These are phyloP conservation scores for Claviceps sp. DNA, from an alignment of 2,329 filamentous ascomycete genomes.

Conservation along the genomic window DNA sequence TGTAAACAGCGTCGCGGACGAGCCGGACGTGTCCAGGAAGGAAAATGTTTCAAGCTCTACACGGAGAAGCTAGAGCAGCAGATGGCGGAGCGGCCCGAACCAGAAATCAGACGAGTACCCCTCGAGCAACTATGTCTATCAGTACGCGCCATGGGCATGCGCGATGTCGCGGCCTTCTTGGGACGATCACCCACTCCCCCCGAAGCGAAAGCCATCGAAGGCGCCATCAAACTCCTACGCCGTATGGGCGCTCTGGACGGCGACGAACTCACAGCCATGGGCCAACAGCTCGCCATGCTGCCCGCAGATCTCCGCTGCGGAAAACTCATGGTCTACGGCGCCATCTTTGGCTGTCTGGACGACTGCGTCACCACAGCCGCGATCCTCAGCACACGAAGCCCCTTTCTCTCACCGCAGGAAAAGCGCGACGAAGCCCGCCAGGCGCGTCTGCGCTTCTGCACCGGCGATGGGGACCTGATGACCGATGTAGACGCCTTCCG, in stretches of 20 bases:
- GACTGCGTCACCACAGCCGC: conserved; percentile 79
- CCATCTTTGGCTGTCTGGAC: conserved; percentile 85
- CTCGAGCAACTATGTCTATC: conserved; percentile 89
- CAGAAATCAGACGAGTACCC: conserved; percentile 85
- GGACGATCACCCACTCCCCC: conserved; percentile 81
- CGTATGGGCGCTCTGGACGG: conserved; percentile 84
- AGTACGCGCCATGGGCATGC: conserved; percentile 87
- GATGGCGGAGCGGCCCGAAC: conserved; percentile 81
- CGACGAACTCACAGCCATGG: conserved; percentile 76
- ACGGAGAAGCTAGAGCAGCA: conserved; percentile 73
- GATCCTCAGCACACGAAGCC: conserved; percentile 78
- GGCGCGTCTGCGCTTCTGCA: conserved; percentile 60
- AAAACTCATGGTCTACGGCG: conserved; percentile 90
- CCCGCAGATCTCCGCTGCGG: conserved; percentile 85
- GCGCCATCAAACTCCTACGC: conserved; percentile 63
- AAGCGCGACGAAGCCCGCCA: conserved; percentile 72
- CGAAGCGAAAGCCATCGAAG: conserved; percentile 71
- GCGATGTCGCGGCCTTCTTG: conserved; percentile 69
- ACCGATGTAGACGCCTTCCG: conserved; percentile 78
- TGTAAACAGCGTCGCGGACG: conserved; percentile 90
- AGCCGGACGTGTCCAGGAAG: conserved; percentile 82
- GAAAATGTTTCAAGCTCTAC: conserved; percentile 90
- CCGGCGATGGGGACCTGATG: conserved; percentile 72
- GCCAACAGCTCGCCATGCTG: conserved; percentile 86
- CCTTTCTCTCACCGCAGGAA: conserved; percentile 74